Evolutionary conservation across 1,284 basidiomycete species (phyloP).

Genomic region (Abortiporus biennis): DNA sequence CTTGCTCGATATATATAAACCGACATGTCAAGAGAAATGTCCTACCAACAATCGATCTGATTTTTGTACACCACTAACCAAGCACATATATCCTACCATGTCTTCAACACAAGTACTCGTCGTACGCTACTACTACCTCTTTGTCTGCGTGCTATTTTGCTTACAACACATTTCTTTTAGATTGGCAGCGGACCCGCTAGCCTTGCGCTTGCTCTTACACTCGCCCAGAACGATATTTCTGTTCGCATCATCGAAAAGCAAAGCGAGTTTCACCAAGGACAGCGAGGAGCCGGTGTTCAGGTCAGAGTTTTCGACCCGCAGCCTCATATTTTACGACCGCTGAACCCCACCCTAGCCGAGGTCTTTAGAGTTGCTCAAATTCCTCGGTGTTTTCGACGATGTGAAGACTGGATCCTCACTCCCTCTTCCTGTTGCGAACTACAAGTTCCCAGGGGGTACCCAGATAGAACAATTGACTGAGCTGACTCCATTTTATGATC

Average conservation of each 20-base stretch:
- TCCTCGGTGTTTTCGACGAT: slow-evolving; percentile 15
- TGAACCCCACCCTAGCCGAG: no score
- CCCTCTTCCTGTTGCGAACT: slow-evolving; percentile 8
- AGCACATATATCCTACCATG: no score
- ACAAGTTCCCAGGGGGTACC: slow-evolving; percentile 14
- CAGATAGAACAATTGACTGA: slow-evolving; percentile 10
- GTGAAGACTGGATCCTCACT: neutral
- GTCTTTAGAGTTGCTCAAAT: slow-evolving; percentile 16
- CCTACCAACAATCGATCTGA: no score
- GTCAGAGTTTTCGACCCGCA: neutral
- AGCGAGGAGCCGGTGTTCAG: neutral
- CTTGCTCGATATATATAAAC: no score
- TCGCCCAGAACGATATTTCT: neutral
- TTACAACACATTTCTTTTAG: no score
- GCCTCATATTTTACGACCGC: no score
- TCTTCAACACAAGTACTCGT: no score
- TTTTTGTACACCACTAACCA: no score
- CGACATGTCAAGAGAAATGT: no score
- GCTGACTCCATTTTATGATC: slow-evolving; percentile 8
- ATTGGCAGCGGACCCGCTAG: neutral
- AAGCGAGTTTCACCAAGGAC: neutral
- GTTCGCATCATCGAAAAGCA: neutral
- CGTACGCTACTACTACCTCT: no score
- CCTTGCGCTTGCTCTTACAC: neutral
- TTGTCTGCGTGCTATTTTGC: no score